These are phyloP conservation scores for Cladosporium sphaerospermum DNA, from an alignment of 2,329 filamentous ascomycete species.

Conservation along the genomic window DNA sequence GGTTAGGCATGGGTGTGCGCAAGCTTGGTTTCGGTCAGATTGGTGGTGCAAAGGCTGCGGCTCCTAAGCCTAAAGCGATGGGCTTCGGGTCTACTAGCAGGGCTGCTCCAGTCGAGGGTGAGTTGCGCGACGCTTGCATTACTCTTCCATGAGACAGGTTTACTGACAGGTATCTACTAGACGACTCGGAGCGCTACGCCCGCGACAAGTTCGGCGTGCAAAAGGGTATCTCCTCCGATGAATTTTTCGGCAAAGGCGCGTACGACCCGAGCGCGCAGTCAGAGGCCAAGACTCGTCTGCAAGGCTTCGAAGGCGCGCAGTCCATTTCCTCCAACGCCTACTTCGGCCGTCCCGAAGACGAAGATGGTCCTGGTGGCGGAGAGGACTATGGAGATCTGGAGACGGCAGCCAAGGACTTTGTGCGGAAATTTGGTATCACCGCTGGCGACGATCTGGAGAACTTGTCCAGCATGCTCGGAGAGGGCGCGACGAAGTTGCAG, in stretches of 20 bases:
- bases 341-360: slow-evolving; percentile 80
- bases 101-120: slow-evolving; percentile 59
- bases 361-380: slow-evolving; percentile 55
- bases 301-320: slow-evolving; percentile 87
- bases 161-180: background rate
- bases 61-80: slow-evolving; percentile 63
- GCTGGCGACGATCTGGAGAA: slow-evolving; percentile 95
- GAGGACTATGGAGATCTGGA: slow-evolving; percentile 79
- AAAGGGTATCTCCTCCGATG: slow-evolving; percentile 95
- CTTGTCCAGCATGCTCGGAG: slow-evolving; percentile 72
- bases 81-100: slow-evolving; percentile 72
- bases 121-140: slow-evolving; percentile 17
- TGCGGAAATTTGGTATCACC: slow-evolving; percentile 90
- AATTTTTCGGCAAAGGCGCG: slow-evolving; percentile 89
- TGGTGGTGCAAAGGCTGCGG: slow-evolving; percentile 52
- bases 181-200: slow-evolving; percentile 65
- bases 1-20: slow-evolving; percentile 81
- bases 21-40: slow-evolving; percentile 85
- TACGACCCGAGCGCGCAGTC: slow-evolving; percentile 75
- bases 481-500: slow-evolving; percentile 78
- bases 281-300: slow-evolving; percentile 80
- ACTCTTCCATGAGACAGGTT: too few species aligned
- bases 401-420: slow-evolving; percentile 89
- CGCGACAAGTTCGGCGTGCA: slow-evolving; percentile 83
- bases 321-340: slow-evolving; percentile 95